A percentile compares a stretch with the other conserved stretches of the same genome.
These are phyloP conservation scores for Dendrobium officinale DNA, from an alignment of 106 monocot species.

Conservation along the genomic window DNA sequence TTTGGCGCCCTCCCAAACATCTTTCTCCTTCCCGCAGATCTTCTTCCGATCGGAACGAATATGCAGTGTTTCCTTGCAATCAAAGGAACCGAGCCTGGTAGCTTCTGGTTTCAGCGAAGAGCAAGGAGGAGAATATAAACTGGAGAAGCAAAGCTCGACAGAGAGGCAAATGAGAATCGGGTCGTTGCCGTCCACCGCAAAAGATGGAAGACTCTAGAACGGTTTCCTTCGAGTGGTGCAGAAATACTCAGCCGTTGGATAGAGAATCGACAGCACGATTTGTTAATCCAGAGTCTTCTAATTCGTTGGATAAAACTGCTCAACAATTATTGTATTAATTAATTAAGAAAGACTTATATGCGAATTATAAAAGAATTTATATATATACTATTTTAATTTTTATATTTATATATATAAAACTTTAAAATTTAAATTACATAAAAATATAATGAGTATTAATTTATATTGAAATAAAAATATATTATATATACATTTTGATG, in stretches of 20 bases:
- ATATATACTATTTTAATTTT: no score
- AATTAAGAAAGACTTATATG: no score
- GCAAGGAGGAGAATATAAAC: neutral
- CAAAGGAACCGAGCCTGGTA: neutral
- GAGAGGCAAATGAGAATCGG: neutral
- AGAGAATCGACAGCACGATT: neutral
- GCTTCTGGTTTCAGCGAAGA: neutral
- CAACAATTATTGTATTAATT: no score
- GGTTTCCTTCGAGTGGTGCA: neutral
- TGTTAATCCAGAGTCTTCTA: no score
- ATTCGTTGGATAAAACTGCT: no score
- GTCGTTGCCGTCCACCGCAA: neutral
- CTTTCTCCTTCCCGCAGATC: neutral
- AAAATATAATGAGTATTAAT: no score
- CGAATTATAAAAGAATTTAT: no score
- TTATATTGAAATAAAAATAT: no score
- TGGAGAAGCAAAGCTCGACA: neutral
- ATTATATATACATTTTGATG: no score
- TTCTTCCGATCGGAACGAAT: neutral
- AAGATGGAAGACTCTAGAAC: neutral
- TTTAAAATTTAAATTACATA: no score
- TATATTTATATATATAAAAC: no score
- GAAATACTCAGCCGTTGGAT: neutral
- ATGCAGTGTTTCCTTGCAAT: neutral
- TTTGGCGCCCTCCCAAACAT: slow-evolving; percentile 17